Percentiles rank a stretch among this genome's conserved stretches.
These are phyloP conservation scores for Paracoccidioides lutzii DNA, from an alignment of 2,329 filamentous ascomycete genomes.

Conservation along the genomic window DNA sequence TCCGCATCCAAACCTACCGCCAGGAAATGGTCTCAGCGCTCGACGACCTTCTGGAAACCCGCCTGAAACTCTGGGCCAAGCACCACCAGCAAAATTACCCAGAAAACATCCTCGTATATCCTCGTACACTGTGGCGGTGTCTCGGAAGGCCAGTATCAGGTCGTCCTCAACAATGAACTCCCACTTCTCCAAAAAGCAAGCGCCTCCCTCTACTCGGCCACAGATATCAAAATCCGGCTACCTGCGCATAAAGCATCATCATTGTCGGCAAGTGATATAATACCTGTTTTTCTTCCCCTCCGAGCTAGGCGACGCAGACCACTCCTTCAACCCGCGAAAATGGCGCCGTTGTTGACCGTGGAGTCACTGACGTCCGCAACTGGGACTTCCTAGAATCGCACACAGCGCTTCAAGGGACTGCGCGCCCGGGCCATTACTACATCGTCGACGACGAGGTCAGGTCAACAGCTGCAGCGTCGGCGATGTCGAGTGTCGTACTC, in stretches of 20 bases:
- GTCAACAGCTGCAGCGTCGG: conserved; percentile 11
- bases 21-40: conserved; percentile 61
- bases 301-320: conserved; percentile 34
- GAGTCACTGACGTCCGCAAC: conserved; percentile 58
- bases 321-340: conserved; percentile 52
- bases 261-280: conserved; percentile 83
- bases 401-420: conserved; percentile 66
- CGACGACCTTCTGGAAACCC: conserved; percentile 47
- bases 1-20: conserved; percentile 44
- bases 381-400: conserved; percentile 82
- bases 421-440: conserved; percentile 73
- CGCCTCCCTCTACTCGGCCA: conserved; percentile 41
- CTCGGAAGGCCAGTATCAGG: conserved; percentile 67
- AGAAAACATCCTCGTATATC: conserved; percentile 69
- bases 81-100: conserved; percentile 46
- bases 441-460: conserved; percentile 56
- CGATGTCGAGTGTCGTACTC: not conserved
- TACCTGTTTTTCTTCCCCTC: conserved; percentile 74
- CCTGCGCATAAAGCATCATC: conserved; percentile 56
- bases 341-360: conserved; percentile 76
- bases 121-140: conserved; percentile 83
- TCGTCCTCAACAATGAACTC: conserved; percentile 57
- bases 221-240: conserved; percentile 34
- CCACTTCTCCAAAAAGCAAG: conserved; percentile 46
- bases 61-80: conserved; percentile 52